Evolutionary conservation across 2,329 filamentous ascomycete species (phyloP), one percentile per base, ranked within the genome.

Genomic region (Clarireedia homoeocarpa): DNA sequence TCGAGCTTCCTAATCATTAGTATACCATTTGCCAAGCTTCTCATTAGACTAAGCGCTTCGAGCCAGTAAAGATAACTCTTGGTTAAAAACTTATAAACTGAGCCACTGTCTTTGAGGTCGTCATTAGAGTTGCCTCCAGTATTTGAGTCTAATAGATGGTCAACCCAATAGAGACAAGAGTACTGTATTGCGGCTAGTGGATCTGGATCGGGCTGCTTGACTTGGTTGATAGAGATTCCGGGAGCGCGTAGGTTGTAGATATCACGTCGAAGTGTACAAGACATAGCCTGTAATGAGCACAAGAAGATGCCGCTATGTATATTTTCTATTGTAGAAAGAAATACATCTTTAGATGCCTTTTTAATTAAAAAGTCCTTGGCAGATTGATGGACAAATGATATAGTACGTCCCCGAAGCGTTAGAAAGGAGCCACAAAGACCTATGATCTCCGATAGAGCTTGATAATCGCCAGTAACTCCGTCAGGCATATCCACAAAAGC

Each of bases 1-100:
- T 51, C 48, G 6, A 40, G 34, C 30, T 51, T 51, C 9, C n/a
- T 51, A 51, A 51, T 42, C 17, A 51, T 51, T 24, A 40, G n/a
- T 40, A 51, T 51, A 27, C n/a, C 6, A 23, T 40, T 42, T 51
- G n/a, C 4, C 12, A 51, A 15, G 20, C 36, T 51, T 51, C 6
- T 51, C 20, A 51, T 40, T 1, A 51, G 20, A 36, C 34, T 40
- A 3, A 51, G n/a, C 12, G 20, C 34, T 23, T 51, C 48, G 6
- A 51, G 12, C 34, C 48, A 51, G 6, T 51, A 40, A 26, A 51
- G 27, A 15, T 4, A 51, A 20, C 20, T 39, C 34, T 51, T 1
- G 2, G 1, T 5, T 26, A 51, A 40, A 38, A 51, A 51, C 7
- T 15, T 51, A 39, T 51, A n/a, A 40, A 51, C 34, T 10, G 17